Percentiles rank a stretch among this genome's conserved stretches.
These are phyloP conservation scores for Apiospora kogelbergensis DNA, from an alignment of 2,329 filamentous ascomycete genomes.

Conservation along the genomic window DNA sequence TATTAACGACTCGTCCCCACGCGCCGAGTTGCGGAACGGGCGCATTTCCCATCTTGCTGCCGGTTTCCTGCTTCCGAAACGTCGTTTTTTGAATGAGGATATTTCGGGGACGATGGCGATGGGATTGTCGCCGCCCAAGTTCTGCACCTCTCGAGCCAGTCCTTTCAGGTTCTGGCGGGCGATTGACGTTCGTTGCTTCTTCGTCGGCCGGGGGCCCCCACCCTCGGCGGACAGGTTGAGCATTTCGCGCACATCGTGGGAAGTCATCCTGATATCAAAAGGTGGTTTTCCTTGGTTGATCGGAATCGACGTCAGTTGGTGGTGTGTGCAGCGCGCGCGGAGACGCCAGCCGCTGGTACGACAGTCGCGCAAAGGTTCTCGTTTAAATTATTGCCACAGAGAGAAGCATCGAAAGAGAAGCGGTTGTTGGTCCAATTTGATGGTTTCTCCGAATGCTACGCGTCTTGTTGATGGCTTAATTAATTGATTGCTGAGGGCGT, in stretches of 20 bases:
- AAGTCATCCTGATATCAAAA: constrained; percentile 52
- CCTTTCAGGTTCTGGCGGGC: constrained; percentile 62
- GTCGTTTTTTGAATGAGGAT: constrained; percentile 58
- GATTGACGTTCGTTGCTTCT: constrained; percentile 71
- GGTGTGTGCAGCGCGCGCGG: neutral
- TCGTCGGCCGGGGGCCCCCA: constrained; percentile 56
- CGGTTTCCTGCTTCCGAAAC: constrained; percentile 54
- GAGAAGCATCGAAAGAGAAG: neutral
- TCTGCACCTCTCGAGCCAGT: constrained; percentile 65
- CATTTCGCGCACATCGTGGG: constrained; percentile 83
- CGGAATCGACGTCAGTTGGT: neutral
- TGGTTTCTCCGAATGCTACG: neutral
- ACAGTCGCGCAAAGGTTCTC: neutral
- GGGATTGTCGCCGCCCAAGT: constrained; percentile 64
- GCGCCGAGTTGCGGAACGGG: constrained; percentile 76
- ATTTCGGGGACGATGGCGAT: constrained; percentile 65
- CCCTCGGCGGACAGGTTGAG: constrained; percentile 72
- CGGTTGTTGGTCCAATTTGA: neutral
- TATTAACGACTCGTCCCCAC: constrained; percentile 64
- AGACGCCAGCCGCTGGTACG: neutral
- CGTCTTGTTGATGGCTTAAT: constrained; percentile 5
- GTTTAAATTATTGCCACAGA: neutral
- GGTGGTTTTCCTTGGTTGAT: neutral
- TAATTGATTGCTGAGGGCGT: neutral
- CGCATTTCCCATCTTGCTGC: constrained; percentile 65